Conservation (phyloP, 2,329 filamentous ascomycete genomes). For the Chaetomium globosum region DNA sequence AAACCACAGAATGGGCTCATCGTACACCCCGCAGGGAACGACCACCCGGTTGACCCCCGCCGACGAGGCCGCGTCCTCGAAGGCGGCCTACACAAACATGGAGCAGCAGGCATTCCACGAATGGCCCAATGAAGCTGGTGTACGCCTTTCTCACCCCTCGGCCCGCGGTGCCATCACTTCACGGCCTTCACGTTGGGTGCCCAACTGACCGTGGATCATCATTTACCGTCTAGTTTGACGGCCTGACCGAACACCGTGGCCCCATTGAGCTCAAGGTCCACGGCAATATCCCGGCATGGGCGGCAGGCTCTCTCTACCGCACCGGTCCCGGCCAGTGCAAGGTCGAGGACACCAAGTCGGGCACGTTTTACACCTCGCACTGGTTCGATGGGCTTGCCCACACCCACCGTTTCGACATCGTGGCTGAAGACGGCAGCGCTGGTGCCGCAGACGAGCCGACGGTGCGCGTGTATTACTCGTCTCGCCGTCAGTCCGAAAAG, state of each 20-base stretch:
- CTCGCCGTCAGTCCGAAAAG: slow-evolving; percentile 66
- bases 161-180: neutral
- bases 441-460: slow-evolving; percentile 35
- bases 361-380: slow-evolving; percentile 65
- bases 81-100: neutral
- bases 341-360: slow-evolving; percentile 58
- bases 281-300: slow-evolving; percentile 71
- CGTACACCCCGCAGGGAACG: neutral
- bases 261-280: slow-evolving; percentile 65
- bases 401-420: slow-evolving; percentile 72
- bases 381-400: slow-evolving; percentile 82
- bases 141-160: slow-evolving; percentile 36
- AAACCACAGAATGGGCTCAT: neutral
- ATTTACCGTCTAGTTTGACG: slow-evolving; percentile 60
- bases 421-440: slow-evolving; percentile 34
- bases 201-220: neutral
- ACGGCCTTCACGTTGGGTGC: neutral
- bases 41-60: slow-evolving; percentile 5
- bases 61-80: neutral
- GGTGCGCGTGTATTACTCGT: slow-evolving; percentile 66
- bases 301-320: slow-evolving; percentile 71
- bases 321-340: slow-evolving; percentile 71
- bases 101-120: slow-evolving; percentile 42
- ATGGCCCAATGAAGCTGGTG: slow-evolving; percentile 55
- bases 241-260: slow-evolving; percentile 64